Conservation (phyloP, 371 early-diverging fungal genomes). For the Batkoa obscura region DNA sequence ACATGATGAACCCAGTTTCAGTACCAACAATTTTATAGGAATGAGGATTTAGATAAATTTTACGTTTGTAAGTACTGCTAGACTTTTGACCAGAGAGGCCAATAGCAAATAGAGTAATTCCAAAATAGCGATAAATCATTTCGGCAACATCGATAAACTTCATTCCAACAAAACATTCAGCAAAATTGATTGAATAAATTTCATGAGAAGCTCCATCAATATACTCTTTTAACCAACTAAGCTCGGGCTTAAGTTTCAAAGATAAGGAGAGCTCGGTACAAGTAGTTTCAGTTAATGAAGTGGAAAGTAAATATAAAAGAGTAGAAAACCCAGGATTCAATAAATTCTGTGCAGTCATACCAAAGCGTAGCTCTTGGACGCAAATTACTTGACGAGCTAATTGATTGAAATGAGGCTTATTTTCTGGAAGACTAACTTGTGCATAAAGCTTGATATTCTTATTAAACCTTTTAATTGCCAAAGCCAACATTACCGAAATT, state of each 20-base stretch:
- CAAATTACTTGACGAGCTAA: constrained; percentile 42
- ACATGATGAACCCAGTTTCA: constrained; percentile 36
- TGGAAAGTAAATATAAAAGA: constrained; percentile 32
- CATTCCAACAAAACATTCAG: constrained; percentile 20
- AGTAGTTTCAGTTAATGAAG: constrained; percentile 29
- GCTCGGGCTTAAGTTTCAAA: constrained; percentile 8
- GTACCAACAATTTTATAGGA: constrained; percentile 27
- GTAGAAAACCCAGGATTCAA: constrained; percentile 43
- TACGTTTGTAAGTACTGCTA: constrained; percentile 1
- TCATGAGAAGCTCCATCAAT: constrained; percentile 32
- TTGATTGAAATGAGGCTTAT: constrained; percentile 37
- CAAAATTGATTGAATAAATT: constrained; percentile 30
- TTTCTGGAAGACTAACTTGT: constrained; percentile 39
- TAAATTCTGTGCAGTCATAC: constrained; percentile 37
- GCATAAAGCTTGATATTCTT: constrained; percentile 24
- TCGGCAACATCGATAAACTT: constrained; percentile 26
- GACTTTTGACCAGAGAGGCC: constrained; percentile 10
- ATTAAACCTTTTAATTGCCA: constrained; percentile 31
- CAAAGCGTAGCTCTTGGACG: constrained; percentile 46
- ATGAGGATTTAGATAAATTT: constrained; percentile 28
- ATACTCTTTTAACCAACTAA: constrained; percentile 32
- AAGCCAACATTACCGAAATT: constrained; percentile 36
- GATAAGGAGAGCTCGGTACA: constrained; percentile 16
- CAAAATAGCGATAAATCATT: constrained; percentile 23
- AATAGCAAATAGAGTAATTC: constrained; percentile 32